These are phyloP conservation scores for Ascochyta clinopodiicola DNA, from an alignment of 2,329 filamentous ascomycete genomes.

Conservation along the genomic window DNA sequence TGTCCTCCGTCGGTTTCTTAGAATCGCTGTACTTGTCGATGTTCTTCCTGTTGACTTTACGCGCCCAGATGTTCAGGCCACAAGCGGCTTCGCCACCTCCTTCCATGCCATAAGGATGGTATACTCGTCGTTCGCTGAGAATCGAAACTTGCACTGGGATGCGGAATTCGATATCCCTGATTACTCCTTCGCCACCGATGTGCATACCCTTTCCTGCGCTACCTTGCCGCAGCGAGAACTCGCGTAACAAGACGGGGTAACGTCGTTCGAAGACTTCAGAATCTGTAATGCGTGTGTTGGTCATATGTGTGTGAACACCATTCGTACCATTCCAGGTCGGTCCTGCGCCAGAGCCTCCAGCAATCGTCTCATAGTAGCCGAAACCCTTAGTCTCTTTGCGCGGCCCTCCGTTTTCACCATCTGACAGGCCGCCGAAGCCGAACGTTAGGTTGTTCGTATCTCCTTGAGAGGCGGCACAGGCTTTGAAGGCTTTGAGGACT, in stretches of 20 bases:
- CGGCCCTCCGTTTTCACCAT: constrained; percentile 18
- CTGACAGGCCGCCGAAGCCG: constrained; percentile 69
- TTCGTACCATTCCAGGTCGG: constrained; percentile 74
- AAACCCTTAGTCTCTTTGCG: constrained; percentile 72
- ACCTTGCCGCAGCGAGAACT: constrained; percentile 70
- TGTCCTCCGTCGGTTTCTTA: constrained; percentile 28
- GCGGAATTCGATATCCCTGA: constrained; percentile 82
- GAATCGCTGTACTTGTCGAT: constrained; percentile 35
- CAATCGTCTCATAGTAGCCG: constrained; percentile 87
- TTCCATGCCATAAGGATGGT: constrained; percentile 80
- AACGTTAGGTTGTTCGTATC: constrained; percentile 88
- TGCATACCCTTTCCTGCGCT: constrained; percentile 71
- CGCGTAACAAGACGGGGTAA: constrained; percentile 75
- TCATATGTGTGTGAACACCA: constrained; percentile 86
- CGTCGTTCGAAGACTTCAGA: constrained; percentile 78
- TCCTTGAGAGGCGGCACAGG: constrained; percentile 79
- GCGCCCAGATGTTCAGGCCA: constrained; percentile 87
- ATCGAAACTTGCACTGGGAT: constrained; percentile 80
- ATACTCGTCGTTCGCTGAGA: constrained; percentile 76
- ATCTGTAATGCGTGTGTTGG: constrained; percentile 84
- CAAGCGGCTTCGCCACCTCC: constrained; percentile 81
- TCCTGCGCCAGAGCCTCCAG: constrained; percentile 77
- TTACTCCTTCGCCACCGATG: constrained; percentile 75
- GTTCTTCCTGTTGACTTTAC: constrained; percentile 60
- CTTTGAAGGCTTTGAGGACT: constrained; percentile 79